Conservation (phyloP, 768 basidiomycete genomes). For the Sarcodon aspratus region DNA sequence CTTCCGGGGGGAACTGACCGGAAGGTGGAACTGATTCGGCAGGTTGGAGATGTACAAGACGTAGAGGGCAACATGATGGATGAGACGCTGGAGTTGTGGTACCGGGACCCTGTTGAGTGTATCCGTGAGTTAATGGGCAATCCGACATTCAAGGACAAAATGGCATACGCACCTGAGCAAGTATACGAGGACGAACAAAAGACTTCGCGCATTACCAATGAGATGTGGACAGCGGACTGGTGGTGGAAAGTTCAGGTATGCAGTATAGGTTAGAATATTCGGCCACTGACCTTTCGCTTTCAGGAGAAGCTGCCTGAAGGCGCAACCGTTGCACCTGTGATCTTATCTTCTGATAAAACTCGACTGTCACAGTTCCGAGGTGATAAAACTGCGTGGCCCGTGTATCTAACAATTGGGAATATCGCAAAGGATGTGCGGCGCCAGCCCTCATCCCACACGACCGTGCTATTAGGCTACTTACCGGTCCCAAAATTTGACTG, state of each 20-base stretch:
- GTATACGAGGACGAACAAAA: no score
- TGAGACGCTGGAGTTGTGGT: conserved; percentile 20
- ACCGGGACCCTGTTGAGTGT: conserved; percentile 19
- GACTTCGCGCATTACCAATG: no score
- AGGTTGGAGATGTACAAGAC: background rate
- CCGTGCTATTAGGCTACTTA: background rate
- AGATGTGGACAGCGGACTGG: no score
- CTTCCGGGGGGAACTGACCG: background rate
- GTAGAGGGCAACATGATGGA: conserved; percentile 8
- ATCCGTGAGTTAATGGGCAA: no score
- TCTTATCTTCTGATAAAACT: background rate
- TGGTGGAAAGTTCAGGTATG: no score
- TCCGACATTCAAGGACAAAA: no score
- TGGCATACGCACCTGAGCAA: no score
- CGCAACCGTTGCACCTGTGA: background rate
- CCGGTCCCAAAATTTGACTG: background rate
- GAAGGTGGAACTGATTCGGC: background rate
- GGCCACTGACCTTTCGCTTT: no score
- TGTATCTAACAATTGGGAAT: background rate
- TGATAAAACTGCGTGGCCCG: background rate
- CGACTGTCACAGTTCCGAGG: no score
- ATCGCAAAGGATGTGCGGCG: background rate
- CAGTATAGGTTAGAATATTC: no score
- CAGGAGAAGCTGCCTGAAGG: background rate
- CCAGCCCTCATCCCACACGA: background rate